Conservation (phyloP, 2,329 filamentous ascomycete species). For the Fusarium odoratissimum region DNA sequence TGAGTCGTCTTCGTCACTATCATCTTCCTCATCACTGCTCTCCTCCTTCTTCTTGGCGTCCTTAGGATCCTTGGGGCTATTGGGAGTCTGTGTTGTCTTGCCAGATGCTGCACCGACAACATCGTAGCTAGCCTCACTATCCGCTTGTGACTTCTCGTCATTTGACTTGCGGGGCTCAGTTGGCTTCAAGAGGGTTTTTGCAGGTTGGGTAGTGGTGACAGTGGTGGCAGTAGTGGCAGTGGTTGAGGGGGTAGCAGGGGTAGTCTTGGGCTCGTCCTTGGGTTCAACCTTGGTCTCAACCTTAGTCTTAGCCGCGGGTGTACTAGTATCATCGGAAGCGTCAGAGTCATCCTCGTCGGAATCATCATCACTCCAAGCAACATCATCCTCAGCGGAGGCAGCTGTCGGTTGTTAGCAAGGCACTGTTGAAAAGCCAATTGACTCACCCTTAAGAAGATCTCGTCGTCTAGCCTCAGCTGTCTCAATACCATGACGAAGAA, state of each 20-base stretch:
- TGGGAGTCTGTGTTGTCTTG: constrained; percentile 80
- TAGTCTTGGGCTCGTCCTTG: constrained; percentile 42
- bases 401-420: constrained; percentile 55
- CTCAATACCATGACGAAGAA: constrained; percentile 90
- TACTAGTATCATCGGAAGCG: constrained; percentile 44
- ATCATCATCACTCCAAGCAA: constrained; percentile 78
- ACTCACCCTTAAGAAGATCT: constrained; percentile 89
- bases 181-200: constrained; percentile 66
- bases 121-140: constrained; percentile 96
- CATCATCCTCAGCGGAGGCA: constrained; percentile 77
- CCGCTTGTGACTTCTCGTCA: constrained; percentile 89
- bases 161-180: constrained; percentile 78
- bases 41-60: constrained; percentile 15
- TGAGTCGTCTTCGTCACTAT: constrained; percentile 22
- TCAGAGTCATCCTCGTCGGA: constrained; percentile 32
- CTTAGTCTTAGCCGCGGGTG: constrained; percentile 11
- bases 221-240: constrained; percentile 60
- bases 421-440: not conserved
- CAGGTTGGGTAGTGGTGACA: constrained; percentile 66
- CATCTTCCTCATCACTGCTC: constrained; percentile 21
- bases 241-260: constrained; percentile 66
- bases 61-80: constrained; percentile 72
- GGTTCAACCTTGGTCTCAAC: constrained; percentile 54
- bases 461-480: constrained; percentile 89
- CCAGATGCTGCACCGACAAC: constrained; percentile 84